Evolutionary conservation across 31 red algal genomes (phyloP).

Genomic region (Endocladia muricata): DNA sequence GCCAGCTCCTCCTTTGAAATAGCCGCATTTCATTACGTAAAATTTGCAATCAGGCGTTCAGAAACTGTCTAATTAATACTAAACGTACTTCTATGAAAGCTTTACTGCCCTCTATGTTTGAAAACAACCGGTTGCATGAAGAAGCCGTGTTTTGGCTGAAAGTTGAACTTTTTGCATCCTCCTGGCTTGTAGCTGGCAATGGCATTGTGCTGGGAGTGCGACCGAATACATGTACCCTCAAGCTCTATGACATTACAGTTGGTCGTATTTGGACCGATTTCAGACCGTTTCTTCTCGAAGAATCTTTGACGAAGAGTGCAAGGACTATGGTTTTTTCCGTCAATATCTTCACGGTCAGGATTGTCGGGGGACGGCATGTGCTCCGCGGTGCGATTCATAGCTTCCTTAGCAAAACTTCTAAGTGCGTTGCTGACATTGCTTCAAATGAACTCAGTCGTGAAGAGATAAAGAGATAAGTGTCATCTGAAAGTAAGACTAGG

Average conservation of each 20-base stretch:
- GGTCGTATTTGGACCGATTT: background rate
- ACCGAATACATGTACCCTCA: background rate
- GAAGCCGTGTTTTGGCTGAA: background rate
- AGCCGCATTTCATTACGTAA: background rate
- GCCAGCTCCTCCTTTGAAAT: background rate
- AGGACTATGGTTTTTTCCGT: background rate
- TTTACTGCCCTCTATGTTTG: slow-evolving; percentile 6
- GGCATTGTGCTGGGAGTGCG: background rate
- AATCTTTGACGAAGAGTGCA: background rate
- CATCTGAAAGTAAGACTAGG: no score
- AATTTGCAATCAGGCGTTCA: background rate
- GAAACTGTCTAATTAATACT: background rate
- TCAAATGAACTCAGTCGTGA: background rate
- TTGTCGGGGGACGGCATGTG: background rate
- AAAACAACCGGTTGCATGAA: slow-evolving; percentile 1
- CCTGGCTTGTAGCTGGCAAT: background rate
- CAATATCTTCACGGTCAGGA: background rate
- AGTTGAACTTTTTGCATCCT: background rate
- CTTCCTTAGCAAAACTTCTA: background rate
- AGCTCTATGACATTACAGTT: background rate
- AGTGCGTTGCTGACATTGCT: background rate
- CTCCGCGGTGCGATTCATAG: background rate
- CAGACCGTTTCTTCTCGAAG: background rate
- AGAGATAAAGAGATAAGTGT: no score
- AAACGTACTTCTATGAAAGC: background rate